Base-by-base conservation (phyloP, 2,329 filamentous ascomycete genomes). In the Penicillium sp. region DNA sequence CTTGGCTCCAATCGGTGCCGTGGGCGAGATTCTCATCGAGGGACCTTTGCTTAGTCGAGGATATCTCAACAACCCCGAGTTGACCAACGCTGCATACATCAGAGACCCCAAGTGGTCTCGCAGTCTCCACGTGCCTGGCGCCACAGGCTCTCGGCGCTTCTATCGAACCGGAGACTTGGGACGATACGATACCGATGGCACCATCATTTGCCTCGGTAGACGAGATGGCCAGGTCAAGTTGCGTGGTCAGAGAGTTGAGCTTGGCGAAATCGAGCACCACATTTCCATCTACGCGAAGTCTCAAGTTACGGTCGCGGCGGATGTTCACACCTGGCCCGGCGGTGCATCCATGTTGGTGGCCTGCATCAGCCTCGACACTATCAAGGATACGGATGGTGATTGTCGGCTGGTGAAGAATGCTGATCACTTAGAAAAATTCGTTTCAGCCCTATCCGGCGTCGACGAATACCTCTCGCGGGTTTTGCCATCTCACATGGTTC, bases 191-290 rank as follows among this genome's bases (percentile, higher is more conserved):
- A 9, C 44, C 3, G 48, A 62, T 29, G 59, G 59, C 5, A 41
- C 50, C 0, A 42, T 56, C 4, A 24, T 26, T 9, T 61, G 49
- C 41, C 25, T 64, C 2, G 60, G 59, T 4, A 52, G 65, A n/a
- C 63, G 58, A 39, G 65, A 66, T 34, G 49, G 39, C 1, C 61
- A 65, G 43, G 55, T 65, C 48, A 65, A 66, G 46, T 18, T 66
- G 1, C 55, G 56, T 28, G 64, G 64, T 1, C 63, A 66, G 38
- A 56, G 64, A 4, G 48, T 66, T 12, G 63, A 67, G 42, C 52
- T 63, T 0, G 61, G 56, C 4, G 64, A 65, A 41, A 50, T 67
- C 13, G 65, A 68, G 45, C 48, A 59, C 38, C 34, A 28, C 8
- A 32, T 54, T 18, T 18, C 18, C 18, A 18, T 18, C 18, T 18